Conservation (phyloP, 169 alveolate genomes). For the Cryptosporidium meleagridis region DNA sequence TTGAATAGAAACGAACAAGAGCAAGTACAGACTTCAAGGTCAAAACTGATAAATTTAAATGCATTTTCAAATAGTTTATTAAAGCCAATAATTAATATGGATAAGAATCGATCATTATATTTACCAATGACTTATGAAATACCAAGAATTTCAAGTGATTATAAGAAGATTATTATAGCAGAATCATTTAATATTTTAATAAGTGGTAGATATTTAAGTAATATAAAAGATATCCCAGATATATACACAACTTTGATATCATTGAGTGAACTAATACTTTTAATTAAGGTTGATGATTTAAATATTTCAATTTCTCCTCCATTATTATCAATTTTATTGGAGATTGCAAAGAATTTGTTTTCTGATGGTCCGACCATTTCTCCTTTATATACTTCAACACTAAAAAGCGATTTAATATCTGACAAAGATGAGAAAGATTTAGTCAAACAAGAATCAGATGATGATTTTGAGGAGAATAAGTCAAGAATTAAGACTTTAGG, state of each 20-base stretch:
- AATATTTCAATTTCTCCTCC: slow-evolving; percentile 35
- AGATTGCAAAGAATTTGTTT: slow-evolving; percentile 32
- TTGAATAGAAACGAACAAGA: neutral
- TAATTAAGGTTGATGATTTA: neutral
- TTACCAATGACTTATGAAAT: slow-evolving; percentile 31
- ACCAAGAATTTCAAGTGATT: slow-evolving; percentile 1
- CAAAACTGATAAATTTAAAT: neutral
- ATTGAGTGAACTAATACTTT: slow-evolving; percentile 27
- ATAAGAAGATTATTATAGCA: slow-evolving; percentile 23
- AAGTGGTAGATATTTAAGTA: slow-evolving; percentile 48
- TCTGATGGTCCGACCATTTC: slow-evolving; percentile 62
- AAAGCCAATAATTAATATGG: slow-evolving; percentile 14
- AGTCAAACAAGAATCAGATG: slow-evolving; percentile 1
- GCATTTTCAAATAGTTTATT: neutral
- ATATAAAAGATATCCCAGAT: slow-evolving; percentile 47
- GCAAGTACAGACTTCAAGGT: neutral
- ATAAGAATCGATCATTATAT: neutral
- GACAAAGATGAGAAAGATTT: neutral
- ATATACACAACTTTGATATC: slow-evolving; percentile 45
- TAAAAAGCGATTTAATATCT: slow-evolving; percentile 3
- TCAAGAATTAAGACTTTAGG: slow-evolving; percentile 6
- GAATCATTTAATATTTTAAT: slow-evolving; percentile 33
- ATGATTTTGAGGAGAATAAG: neutral
- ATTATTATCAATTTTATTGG: neutral
- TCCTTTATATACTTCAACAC: slow-evolving; percentile 46